Evolutionary conservation across 805 yeast species (phyloP), one percentile per base, ranked within the genome.

Genomic region (Schwanniomyces occidentalis): DNA sequence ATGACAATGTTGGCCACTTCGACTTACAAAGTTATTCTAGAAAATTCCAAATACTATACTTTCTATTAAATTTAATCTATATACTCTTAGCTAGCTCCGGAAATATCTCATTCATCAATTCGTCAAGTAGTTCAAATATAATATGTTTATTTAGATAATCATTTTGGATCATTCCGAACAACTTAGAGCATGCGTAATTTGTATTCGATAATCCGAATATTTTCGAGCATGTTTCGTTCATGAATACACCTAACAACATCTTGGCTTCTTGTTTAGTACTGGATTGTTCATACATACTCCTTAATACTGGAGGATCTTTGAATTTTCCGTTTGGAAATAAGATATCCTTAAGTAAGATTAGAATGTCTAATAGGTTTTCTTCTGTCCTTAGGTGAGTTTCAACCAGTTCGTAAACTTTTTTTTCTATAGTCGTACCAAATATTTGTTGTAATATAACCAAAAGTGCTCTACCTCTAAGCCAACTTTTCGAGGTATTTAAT

Each of bases 391-490:
- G 14, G 22, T 51, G 54, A 15, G 47, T 49, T 24, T 66, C 63
- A 20, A 76, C 56, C 38, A 63, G 63, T 18, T 71, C 69, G 25
- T 80, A 61, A 4, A 79, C 71, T 35, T 75, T 76, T 51, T 78
- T 81, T 51, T 90, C 96, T 33, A 90, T 82, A 0, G 96, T 84
- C 2, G 91, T 85, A 0, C 97, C 97, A 24, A 90, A 69, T 1
- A 90, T 58, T 54, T 88, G 96, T 56, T 89, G 96, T 34, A 90
- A 61, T 3, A 90, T 77, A 4, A 88, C 79, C 24, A 89, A 71
- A 6, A 88, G 68, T 0, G 96, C 96, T 27, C 89, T 68, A 0
- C 96, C 97, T 34, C 95, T 65, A 2, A 90, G 58, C 95, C 96
- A 87, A 30, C 79, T 77, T 30, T 78, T 79, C 2, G 85, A 71